Evolutionary conservation across 2,329 filamentous ascomycete species (phyloP), one percentile per base, ranked within the genome.

Genomic region (Graphiopsis chlorocephala): DNA sequence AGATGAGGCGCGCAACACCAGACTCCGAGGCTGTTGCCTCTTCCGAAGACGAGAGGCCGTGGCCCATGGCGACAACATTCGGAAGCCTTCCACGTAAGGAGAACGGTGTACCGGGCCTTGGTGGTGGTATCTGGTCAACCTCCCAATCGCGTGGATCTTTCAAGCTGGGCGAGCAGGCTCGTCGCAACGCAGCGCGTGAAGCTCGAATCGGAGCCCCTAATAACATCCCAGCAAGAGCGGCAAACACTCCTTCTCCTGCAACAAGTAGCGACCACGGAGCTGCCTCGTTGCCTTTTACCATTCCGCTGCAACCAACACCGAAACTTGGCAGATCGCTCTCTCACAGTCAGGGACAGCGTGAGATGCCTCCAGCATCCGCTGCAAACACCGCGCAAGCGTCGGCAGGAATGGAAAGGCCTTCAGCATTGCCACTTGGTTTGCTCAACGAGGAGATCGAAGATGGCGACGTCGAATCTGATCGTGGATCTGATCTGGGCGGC

Each of bases 321-420:
- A 98, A 98, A 78, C 93, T 92, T 1, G 95, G 96, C 72, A 89
- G 95, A 50, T 99, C 95, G 6, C 92, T 97, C 77, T 98, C 95
- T 4, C 98, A 98, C 77, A 98, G 94, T 0, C 94, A 75, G 61
- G 73, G 71, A 10, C 71, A 75, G 65, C 68, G 70, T 17, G 73
- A 74, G 66, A 59, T 53, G 53, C 31, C 31, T 50, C 48, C 65
- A 15, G 63, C 58, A n/a, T 52, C 59, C 5, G 26, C 28, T 61
- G 47, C 47, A 63, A 48, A 45, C 35, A 29, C 20, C 26, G 14
- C 25, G 17, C 61, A 63, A 45, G 53, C 61, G n/a, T 20, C 26
- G n/a, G 47, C 45, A 12, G 59, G 59, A 11, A 52, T 42, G 47
- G 59, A 61, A 48, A 61, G 59, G n/a, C 59, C 59, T 28, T 23